Evolutionary conservation across 768 basidiomycete species (phyloP).

Genomic region (Mycena belliarum): DNA sequence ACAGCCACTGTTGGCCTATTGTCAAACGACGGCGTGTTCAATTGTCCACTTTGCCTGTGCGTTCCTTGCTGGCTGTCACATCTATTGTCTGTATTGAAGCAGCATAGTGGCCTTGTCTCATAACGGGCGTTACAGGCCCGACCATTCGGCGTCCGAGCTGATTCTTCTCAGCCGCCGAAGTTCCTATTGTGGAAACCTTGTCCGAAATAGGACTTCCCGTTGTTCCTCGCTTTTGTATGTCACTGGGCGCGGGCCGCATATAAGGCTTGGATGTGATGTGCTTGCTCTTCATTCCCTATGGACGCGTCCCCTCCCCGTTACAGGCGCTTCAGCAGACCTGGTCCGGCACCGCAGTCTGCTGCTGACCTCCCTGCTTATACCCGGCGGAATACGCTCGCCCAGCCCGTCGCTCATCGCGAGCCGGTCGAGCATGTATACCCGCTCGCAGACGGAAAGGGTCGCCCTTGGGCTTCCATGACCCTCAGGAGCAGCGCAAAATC

Average conservation of each 20-base stretch:
- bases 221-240: slow-evolving; percentile 3
- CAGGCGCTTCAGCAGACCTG: slow-evolving; percentile 50
- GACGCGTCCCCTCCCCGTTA: slow-evolving; percentile 53
- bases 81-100: slow-evolving; percentile 13
- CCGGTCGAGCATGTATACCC: slow-evolving; percentile 51
- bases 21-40: background rate
- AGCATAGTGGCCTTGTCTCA: slow-evolving; percentile 8
- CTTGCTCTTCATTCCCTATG: slow-evolving; percentile 28
- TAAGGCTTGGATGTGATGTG: slow-evolving; percentile 3
- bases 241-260: background rate
- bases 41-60: slow-evolving; percentile 2
- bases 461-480: slow-evolving; percentile 47
- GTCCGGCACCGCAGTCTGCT: slow-evolving; percentile 49
- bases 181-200: slow-evolving; percentile 16
- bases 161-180: background rate
- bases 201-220: background rate
- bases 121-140: background rate
- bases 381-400: slow-evolving; percentile 46
- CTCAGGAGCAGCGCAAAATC: slow-evolving; percentile 55
- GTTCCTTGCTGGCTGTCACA: slow-evolving; percentile 2
- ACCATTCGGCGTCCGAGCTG: background rate
- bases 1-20: slow-evolving; percentile 12
- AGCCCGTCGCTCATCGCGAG: slow-evolving; percentile 41
- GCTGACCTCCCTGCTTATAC: slow-evolving; percentile 50
- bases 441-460: slow-evolving; percentile 41